Conservation (phyloP, 805 yeast genomes). For the Ogataea haglerorum region DNA sequence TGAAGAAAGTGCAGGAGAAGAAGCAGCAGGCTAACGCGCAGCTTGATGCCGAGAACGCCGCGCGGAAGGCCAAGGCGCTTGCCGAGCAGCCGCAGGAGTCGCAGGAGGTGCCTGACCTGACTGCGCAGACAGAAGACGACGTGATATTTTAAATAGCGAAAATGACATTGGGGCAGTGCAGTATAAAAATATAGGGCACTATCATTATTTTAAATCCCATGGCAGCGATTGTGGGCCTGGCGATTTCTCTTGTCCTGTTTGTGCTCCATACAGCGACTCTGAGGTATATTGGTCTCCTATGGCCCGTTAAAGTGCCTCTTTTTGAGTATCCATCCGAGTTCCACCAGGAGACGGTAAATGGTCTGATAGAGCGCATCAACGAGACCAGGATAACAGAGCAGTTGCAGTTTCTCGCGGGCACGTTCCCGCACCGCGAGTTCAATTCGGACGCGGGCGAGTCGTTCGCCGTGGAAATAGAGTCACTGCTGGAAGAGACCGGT, state of each 20-base stretch:
- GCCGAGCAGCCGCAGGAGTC: not conserved
- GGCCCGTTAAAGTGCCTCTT: constrained; percentile 3
- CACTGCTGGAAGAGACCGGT: constrained; percentile 34
- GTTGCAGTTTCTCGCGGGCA: constrained; percentile 1
- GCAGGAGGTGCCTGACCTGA: constrained; percentile 19
- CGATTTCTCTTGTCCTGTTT: not conserved
- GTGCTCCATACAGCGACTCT: not conserved
- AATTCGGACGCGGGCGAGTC: constrained; percentile 4
- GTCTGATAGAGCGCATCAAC: constrained; percentile 3
- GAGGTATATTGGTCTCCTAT: not conserved
- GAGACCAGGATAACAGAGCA: not conserved
- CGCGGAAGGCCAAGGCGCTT: constrained; percentile 23
- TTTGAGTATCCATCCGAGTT: constrained; percentile 8
- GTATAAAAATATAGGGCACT: not conserved
- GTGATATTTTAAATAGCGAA: constrained; percentile 32
- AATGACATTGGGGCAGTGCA: not conserved
- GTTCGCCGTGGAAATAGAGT: constrained; percentile 23
- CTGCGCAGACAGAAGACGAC: constrained; percentile 37
- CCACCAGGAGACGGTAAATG: not conserved
- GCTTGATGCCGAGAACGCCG: constrained; percentile 51
- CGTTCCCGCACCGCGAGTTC: constrained; percentile 4
- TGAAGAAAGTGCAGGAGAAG: constrained; percentile 94
- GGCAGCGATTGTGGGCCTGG: not conserved
- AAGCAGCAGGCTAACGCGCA: constrained; percentile 76
- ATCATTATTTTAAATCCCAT: not conserved